phyloP scores from a whole-genome alignment of 2,329 filamentous ascomycete species.

The Claviceps pusilla region DNA sequence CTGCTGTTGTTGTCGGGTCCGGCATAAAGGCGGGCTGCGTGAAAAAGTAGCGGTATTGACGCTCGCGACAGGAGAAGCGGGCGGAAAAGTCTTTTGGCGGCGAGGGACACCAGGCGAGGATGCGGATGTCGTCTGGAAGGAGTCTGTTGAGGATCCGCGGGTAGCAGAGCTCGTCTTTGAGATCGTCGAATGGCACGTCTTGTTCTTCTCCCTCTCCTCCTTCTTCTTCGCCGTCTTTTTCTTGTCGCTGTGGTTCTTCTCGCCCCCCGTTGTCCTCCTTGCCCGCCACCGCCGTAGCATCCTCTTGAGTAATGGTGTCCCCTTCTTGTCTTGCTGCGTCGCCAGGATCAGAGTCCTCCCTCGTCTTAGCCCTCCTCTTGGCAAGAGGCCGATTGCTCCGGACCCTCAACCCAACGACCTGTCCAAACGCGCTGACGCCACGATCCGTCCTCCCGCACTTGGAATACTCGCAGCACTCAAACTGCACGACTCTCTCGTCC shows the following conservation, averaged over 20 bases:
- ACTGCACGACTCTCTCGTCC: constrained; percentile 51
- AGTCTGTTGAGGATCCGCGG: constrained; percentile 70
- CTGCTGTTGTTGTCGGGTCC: constrained; percentile 18
- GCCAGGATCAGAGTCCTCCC: constrained; percentile 11
- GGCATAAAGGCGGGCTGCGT: constrained; percentile 80
- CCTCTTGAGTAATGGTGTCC: neutral
- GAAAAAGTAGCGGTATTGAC: constrained; percentile 94
- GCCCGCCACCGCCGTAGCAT: neutral
- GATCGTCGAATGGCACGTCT: constrained; percentile 39
- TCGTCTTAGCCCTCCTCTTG: constrained; percentile 12
- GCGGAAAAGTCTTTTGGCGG: constrained; percentile 73
- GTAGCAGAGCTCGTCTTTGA: constrained; percentile 74
- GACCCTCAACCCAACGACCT: constrained; percentile 74
- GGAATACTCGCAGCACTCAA: constrained; percentile 75
- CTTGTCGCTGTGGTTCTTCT: neutral
- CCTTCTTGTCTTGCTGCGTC: constrained; percentile 10
- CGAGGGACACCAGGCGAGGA: constrained; percentile 83
- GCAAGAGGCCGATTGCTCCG: constrained; percentile 59
- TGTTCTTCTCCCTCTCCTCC: constrained; percentile 2
- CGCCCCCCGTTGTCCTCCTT: neutral
- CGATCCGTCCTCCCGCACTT: constrained; percentile 90
- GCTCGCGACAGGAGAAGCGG: constrained; percentile 80
- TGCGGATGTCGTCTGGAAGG: constrained; percentile 74
- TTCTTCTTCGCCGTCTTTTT: no score
- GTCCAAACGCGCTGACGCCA: constrained; percentile 91